Evolutionary conservation across 2,329 filamentous ascomycete genomes (phyloP), one percentile per base, ranked within the genome.

Genomic region (Penicillium expansum): DNA sequence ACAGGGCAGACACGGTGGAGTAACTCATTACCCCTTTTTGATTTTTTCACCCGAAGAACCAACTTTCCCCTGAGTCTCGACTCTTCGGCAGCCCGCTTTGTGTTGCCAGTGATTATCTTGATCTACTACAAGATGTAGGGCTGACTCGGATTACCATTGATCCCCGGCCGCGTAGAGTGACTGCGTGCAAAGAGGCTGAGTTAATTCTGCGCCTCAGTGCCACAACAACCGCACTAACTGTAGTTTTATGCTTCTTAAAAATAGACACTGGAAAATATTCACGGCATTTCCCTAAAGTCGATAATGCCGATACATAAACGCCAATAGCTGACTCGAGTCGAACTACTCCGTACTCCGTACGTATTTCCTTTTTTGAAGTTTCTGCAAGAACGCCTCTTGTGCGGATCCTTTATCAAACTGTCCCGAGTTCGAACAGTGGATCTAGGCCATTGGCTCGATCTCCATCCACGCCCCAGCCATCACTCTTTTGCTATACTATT

Each of bases 181-280:
- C 11, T 32, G 33, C 41, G 48, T 44, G 18, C 38, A 41, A 52
- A 51, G 58, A 58, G 61, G 61, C 62, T 62, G 53, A 62, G 61
- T 45, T 41, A 18, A 42, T 45, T 20, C 22, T 55, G 48, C 53
- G 39, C 39, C 54, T 55, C 52, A 20, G n/a, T 38, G 38, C 39
- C 39, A 39, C 24, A 42, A 10, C 35, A 33, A 32, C 8, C 10
- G 5, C n/a, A 42, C 11, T 49, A 22, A 14, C 29, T 22, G 29
- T 32, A n/a, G 11, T 4, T 8, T 32, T 24, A 24, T 42, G 0
- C 24, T 42, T 35, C 2, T 42, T 55, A 37, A 52, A 52, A 52
- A 56, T 47, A 56, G 48, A 56, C 29, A 4, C 14, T 43, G 13
- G 7, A 22, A 39, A 4, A 16, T 7, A 7, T 32, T 7, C 7